phyloP scores from a whole-genome alignment of 108 stramenopile species.

The Chaetoceros muelleri region DNA sequence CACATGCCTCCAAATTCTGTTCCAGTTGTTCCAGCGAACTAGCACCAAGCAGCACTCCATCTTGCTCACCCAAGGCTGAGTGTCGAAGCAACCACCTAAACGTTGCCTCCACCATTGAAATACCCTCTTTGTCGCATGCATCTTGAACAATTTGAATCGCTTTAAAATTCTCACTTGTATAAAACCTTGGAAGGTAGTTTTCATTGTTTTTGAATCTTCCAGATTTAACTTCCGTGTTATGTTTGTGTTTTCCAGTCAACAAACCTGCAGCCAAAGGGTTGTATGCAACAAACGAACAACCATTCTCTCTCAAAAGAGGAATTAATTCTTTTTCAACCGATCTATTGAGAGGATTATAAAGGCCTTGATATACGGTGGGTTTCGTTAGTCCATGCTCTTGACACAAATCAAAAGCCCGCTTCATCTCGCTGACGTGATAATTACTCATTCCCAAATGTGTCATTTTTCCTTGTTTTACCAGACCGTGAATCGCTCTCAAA shows the following conservation, averaged over 20 bases:
- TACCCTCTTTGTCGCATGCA: slow-evolving; percentile 40
- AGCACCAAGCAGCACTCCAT: slow-evolving; percentile 80
- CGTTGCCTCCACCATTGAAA: slow-evolving; percentile 77
- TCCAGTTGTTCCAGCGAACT: slow-evolving; percentile 67
- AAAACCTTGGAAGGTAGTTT: slow-evolving; percentile 82
- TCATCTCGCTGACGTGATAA: slow-evolving; percentile 71
- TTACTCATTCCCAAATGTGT: slow-evolving; percentile 65
- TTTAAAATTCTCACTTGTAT: slow-evolving; percentile 63
- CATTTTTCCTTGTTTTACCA: slow-evolving; percentile 49
- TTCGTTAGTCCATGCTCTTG: slow-evolving; percentile 49
- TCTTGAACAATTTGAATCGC: slow-evolving; percentile 53
- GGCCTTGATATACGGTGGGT: slow-evolving; percentile 88
- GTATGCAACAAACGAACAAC: slow-evolving; percentile 86
- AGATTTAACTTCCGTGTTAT: slow-evolving; percentile 18
- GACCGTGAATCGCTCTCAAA: slow-evolving; percentile 29
- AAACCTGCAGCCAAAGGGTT: slow-evolving; percentile 90
- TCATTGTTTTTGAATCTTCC: slow-evolving; percentile 81
- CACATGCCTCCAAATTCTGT: slow-evolving; percentile 53
- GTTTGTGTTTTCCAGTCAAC: slow-evolving; percentile 67
- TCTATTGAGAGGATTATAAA: slow-evolving; percentile 93
- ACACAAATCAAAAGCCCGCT: slow-evolving; percentile 68
- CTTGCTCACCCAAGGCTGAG: slow-evolving; percentile 45
- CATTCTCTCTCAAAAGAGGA: slow-evolving; percentile 57
- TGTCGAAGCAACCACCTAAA: slow-evolving; percentile 85
- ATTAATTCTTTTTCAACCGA: slow-evolving; percentile 76